Evolutionary conservation across 2,329 filamentous ascomycete genomes (phyloP), one percentile per base, ranked within the genome.

Genomic region (Pseudocercospora ulei): DNA sequence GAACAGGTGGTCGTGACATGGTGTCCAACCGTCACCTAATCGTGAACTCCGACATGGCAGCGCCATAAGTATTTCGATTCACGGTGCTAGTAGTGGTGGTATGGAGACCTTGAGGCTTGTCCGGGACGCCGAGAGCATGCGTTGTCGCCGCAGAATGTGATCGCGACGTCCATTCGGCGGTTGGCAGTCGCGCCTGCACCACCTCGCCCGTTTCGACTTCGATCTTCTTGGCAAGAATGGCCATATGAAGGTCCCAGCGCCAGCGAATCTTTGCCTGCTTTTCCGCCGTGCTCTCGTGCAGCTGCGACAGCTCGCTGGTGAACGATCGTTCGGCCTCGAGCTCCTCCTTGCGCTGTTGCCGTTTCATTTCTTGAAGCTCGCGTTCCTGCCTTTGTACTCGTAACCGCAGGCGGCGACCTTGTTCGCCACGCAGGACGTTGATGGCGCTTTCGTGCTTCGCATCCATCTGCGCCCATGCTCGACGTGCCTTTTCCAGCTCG

Each of bases 351-450:
- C 60, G 52, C 27, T 61, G 56, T 5, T 56, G 49, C 2, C 48
- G 47, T 7, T 58, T 54, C 26, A 66, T 35, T 12, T 62, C 56
- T 18, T 55, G 50, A 2, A 64, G 37, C 37, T 66, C 64, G n/a
- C 53, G 48, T 13, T 64, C 56, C 39, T 68, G 65, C 34, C 62
- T 57, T 33, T 61, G 54, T 4, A 56, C 35, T 12, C 61, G 59
- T 5, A 52, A 43, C 31, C 59, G 58, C 28, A 60, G 52, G 5
- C 64, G 56, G 19, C 63, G 52, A 26, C 61, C 59, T 50, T 70
- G 67, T 41, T 63, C 60, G 13, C 64, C 65, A 7, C 66, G 56
- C 5, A 69, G 47, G 4, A 69, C 65, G 30, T 67, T 67, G 48
- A 68, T 67, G 7, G 64, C 65, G 35, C 59, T 64, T 12, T 59